Percentiles rank a stretch among this genome's conserved stretches.
phyloP scores from a whole-genome alignment of 192 early-diverging fungal genomes.

The Coemansia sp. region DNA sequence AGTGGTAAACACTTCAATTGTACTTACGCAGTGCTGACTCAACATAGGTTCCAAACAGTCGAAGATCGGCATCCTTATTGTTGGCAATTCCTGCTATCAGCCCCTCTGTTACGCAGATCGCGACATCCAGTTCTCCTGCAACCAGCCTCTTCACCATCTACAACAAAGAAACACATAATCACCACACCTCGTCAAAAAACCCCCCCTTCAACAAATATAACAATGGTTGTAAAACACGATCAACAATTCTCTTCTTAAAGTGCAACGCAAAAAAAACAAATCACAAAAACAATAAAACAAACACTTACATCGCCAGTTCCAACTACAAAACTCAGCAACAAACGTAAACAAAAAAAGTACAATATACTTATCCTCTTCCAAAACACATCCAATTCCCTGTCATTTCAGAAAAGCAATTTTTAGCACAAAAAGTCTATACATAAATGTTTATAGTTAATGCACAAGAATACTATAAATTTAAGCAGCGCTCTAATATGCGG shows the following conservation, averaged over 20 bases:
- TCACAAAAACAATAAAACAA: background rate
- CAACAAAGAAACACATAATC: background rate
- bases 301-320: slow-evolving; percentile 59
- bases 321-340: slow-evolving; percentile 20
- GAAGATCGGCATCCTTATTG: slow-evolving; percentile 54
- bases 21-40: slow-evolving; percentile 66
- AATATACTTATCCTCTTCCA: background rate
- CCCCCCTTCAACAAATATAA: slow-evolving; percentile 5
- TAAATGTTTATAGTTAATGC: background rate
- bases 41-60: slow-evolving; percentile 80
- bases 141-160: slow-evolving; percentile 70
- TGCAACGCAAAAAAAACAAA: background rate
- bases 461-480: background rate
- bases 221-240: background rate
- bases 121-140: slow-evolving; percentile 70
- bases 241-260: background rate
- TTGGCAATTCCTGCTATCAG: slow-evolving; percentile 57
- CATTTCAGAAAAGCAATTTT: background rate
- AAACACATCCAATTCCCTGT: background rate
- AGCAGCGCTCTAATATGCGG: background rate
- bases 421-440: background rate
- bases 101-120: slow-evolving; percentile 88
- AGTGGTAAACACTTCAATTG: background rate
- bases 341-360: background rate
- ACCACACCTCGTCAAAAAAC: too few species aligned